Base-by-base conservation (phyloP, 768 basidiomycete species). In the Xerocomellus amylosporus region DNA sequence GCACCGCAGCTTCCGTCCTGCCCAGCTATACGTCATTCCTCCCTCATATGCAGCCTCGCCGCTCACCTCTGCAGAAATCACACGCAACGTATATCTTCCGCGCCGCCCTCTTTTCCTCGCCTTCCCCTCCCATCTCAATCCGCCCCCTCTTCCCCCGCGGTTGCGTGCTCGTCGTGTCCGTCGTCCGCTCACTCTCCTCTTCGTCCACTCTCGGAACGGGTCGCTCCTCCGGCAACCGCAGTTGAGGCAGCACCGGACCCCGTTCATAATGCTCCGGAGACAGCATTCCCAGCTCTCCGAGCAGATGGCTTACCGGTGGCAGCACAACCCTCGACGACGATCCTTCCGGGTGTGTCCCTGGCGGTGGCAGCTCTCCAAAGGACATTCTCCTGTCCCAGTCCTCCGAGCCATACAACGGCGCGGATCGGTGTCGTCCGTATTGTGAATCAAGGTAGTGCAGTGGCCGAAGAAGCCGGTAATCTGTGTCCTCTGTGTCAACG, bases 1-100 rank as follows among this genome's bases (percentile, higher is more conserved):
- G 71, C 89, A 91, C 24, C 82, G 78, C 53, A 91, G 79, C 69
- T 91, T 91, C 51, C 88, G 82, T 41, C 79, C 88, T 91, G 60
- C 42, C 39, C 39, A 49, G 19, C 6, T 19, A 43, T 14, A 20
- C 30, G 50, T 54, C 47, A 54, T 33, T 26, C 19, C 39, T 14
- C 22, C 10, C 28, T n/a, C n/a, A 20, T 38, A 4, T 10, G 13
- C 39, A 38, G 37, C 48, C 28, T 14, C 15, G 10, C 48, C 24
- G 64, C 79, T 74, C 60, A 85, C 88, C 79, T 79, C 88, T 78
- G 74, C 88, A 91, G 68, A 89, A 89, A 70, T 87, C 76, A 73
- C 88, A 91, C 54, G 88, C 88, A 34, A 90, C 62, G 42, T 71
- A 71, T 54, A 71, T 72, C 59, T 71, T 71, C 36, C 63, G 63